phyloP scores from a whole-genome alignment of 169 alveolate species.

The Babesia divergens region DNA sequence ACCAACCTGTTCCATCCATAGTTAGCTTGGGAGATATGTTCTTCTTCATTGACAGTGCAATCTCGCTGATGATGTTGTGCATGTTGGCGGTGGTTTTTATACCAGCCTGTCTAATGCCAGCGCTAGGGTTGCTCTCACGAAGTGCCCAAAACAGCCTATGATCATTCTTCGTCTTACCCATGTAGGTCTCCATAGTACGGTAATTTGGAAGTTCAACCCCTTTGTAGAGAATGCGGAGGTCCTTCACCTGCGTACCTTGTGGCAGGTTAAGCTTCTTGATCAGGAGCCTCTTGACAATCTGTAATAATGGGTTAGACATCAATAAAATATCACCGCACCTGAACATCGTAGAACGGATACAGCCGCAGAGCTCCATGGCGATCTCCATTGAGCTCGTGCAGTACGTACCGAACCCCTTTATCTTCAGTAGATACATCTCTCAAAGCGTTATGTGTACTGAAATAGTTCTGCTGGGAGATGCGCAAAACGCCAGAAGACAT shows the following conservation, averaged over 20 bases:
- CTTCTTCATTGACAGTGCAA: constrained; percentile 85
- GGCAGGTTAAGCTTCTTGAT: constrained; percentile 82
- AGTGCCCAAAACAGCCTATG: constrained; percentile 58
- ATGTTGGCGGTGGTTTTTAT: constrained; percentile 49
- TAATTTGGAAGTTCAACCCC: constrained; percentile 87
- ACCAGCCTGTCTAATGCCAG: constrained; percentile 57
- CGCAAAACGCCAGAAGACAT: constrained; percentile 70
- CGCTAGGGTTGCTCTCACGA: constrained; percentile 29
- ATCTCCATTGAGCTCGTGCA: constrained; percentile 80
- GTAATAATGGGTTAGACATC: not conserved
- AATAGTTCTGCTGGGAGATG: constrained; percentile 82
- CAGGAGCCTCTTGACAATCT: constrained; percentile 82
- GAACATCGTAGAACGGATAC: constrained; percentile 86
- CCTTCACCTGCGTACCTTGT: constrained; percentile 74
- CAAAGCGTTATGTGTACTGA: constrained; percentile 83
- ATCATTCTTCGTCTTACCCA: constrained; percentile 48
- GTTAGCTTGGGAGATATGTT: constrained; percentile 95
- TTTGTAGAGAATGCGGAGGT: constrained; percentile 80
- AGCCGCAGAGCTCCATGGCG: constrained; percentile 77
- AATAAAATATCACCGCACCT: constrained; percentile 18
- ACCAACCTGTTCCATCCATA: constrained; percentile 91
- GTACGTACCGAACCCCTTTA: constrained; percentile 71
- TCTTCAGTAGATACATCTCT: constrained; percentile 71
- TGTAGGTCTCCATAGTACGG: constrained; percentile 83
- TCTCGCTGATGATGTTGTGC: constrained; percentile 78